Evolutionary conservation across 371 early-diverging fungal species (phyloP).

Genomic region (Mortierella sp.): DNA sequence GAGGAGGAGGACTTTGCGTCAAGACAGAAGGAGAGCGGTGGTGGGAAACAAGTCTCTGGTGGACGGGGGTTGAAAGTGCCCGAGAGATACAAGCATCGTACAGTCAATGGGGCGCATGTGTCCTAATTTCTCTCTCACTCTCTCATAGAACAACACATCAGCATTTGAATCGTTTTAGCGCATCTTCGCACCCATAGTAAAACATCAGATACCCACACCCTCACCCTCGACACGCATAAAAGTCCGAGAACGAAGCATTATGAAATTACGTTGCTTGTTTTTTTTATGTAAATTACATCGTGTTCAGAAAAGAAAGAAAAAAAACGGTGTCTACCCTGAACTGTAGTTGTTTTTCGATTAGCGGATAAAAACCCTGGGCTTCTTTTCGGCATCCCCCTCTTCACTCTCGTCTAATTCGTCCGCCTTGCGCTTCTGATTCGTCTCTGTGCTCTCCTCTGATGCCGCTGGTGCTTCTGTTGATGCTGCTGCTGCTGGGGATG

Average conservation of each 20-base stretch:
- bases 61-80: background rate
- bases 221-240: too few relatives aligned
- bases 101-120: background rate
- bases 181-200: background rate
- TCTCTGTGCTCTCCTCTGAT: background rate
- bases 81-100: conserved; percentile 2
- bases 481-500: conserved; percentile 12
- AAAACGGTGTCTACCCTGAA: background rate
- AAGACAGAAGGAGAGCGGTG: background rate
- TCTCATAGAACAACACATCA: too few relatives aligned
- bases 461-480: background rate
- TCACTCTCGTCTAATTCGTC: conserved; percentile 21
- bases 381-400: conserved; percentile 38
- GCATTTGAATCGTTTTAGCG: too few relatives aligned
- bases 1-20: background rate
- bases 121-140: background rate
- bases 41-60: background rate
- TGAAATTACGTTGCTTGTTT: too few relatives aligned
- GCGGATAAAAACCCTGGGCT: conserved; percentile 30
- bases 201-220: background rate
- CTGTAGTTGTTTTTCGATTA: background rate
- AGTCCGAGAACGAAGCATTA: too few relatives aligned
- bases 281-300: background rate
- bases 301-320: background rate
- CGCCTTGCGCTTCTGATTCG: conserved; percentile 47